A percentile compares a stretch with the other conserved stretches of the same genome.
phyloP scores from a whole-genome alignment of 345 rosid genomes.

The Psidium guajava region DNA sequence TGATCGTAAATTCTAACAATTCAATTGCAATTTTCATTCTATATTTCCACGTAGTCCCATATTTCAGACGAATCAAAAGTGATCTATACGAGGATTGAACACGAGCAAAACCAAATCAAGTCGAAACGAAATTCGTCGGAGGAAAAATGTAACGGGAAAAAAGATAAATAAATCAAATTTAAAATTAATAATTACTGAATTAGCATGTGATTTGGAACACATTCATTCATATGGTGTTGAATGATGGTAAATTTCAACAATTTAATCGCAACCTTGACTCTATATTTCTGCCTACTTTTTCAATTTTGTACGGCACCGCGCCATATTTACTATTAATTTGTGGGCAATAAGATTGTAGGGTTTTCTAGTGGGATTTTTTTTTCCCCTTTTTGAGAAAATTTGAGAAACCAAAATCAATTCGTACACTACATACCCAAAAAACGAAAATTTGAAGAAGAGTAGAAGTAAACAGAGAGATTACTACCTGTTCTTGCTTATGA shows the following conservation, averaged over 20 bases:
- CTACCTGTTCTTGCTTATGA: not conserved
- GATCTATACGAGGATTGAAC: not conserved
- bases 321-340: not conserved
- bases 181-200: not conserved
- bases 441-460: too few species aligned
- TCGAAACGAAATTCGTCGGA: not conserved
- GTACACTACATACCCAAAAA: too few species aligned
- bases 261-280: not conserved
- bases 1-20: too few species aligned
- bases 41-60: too few species aligned
- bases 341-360: not conserved
- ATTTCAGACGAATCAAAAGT: not conserved
- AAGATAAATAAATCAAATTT: not conserved
- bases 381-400: not conserved
- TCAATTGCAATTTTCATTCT: too few species aligned
- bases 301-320: accelerated
- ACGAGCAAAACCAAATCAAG: not conserved
- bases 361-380: not conserved
- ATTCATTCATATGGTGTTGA: not conserved
- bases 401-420: not conserved
- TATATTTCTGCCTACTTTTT: not conserved
- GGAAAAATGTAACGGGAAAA: not conserved
- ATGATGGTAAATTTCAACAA: not conserved
- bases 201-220: not conserved
- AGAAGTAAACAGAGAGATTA: too few species aligned